phyloP scores from a whole-genome alignment of 1,284 basidiomycete species.

The Microbotryum silenes-acaulis region DNA sequence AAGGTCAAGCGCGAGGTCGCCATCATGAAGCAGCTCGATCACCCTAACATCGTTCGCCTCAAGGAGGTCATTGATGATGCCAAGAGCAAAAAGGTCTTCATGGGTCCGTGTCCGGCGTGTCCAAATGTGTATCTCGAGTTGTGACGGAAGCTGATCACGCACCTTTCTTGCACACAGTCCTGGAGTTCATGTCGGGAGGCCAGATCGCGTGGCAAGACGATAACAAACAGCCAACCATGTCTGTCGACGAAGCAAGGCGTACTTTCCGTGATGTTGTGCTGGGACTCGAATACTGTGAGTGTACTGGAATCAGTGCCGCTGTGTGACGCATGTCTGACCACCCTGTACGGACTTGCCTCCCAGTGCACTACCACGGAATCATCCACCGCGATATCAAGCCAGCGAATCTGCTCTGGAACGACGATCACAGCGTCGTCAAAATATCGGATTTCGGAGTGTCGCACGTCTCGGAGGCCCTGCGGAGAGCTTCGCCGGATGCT shows the following conservation, averaged over 20 bases:
- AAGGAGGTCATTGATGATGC: conserved; percentile 94
- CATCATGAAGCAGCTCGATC: conserved; percentile 91
- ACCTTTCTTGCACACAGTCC: conserved; percentile 50
- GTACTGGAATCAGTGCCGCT: conserved; percentile 15
- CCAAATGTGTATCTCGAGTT: neutral
- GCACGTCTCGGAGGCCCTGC: conserved; percentile 81
- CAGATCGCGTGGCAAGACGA: conserved; percentile 80
- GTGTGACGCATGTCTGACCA: conserved; percentile 5
- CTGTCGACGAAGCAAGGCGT: conserved; percentile 69
- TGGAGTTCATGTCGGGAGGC: conserved; percentile 92
- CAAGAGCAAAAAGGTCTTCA: conserved; percentile 80
- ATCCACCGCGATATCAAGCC: conserved; percentile 99
- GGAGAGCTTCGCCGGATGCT: conserved; percentile 50
- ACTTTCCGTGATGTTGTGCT: conserved; percentile 88
- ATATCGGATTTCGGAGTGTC: conserved; percentile 98
- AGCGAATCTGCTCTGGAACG: conserved; percentile 86
- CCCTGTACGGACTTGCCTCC: neutral
- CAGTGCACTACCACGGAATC: conserved; percentile 94
- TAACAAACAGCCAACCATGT: conserved; percentile 60
- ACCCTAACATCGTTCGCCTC: conserved; percentile 84
- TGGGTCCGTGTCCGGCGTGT: conserved; percentile 55
- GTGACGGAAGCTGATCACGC: neutral
- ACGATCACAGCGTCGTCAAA: conserved; percentile 71
- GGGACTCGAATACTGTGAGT: conserved; percentile 82
- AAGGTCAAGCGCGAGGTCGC: conserved; percentile 87